These are phyloP conservation scores for Biscogniauxia mediterranea DNA, from an alignment of 2,329 filamentous ascomycete genomes.

Conservation along the genomic window DNA sequence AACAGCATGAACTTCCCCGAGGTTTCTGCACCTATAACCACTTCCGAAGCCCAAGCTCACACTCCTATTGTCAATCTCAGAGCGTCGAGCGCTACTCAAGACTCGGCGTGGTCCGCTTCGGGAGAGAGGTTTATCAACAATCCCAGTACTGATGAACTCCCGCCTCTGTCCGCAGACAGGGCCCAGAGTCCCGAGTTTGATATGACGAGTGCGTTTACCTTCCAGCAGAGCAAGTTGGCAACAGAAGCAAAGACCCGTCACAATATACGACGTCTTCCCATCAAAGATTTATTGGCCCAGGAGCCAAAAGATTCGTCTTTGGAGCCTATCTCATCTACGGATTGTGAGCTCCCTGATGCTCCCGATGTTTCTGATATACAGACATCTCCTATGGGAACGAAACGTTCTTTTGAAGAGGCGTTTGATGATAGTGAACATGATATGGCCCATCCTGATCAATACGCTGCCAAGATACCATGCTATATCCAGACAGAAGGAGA, in stretches of 20 bases:
- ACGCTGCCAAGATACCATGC: too few species aligned
- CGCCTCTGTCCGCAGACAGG: slow-evolving; percentile 5
- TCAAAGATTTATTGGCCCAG: slow-evolving; percentile 28
- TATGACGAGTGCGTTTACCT: slow-evolving; percentile 33
- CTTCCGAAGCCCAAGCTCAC: neutral
- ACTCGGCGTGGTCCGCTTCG: slow-evolving; percentile 26
- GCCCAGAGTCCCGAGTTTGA: slow-evolving; percentile 26
- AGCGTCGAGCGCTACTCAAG: slow-evolving; percentile 8
- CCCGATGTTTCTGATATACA: neutral
- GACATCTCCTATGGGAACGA: slow-evolving; percentile 7
- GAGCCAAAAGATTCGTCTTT: slow-evolving; percentile 19
- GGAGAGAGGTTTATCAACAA: slow-evolving; percentile 36
- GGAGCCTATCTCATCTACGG: neutral
- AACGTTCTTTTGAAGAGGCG: slow-evolving; percentile 29
- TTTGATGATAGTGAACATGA: slow-evolving; percentile 10
- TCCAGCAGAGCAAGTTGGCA: slow-evolving; percentile 30
- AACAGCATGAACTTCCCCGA: neutral
- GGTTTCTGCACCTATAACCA: neutral
- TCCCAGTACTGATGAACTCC: slow-evolving; percentile 15
- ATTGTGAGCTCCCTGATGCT: neutral
- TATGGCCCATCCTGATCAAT: too few species aligned
- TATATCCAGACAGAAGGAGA: neutral
- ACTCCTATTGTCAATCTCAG: slow-evolving; percentile 10
- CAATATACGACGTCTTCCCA: slow-evolving; percentile 24
- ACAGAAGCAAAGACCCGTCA: slow-evolving; percentile 8